Base-by-base conservation (phyloP, 2,329 filamentous ascomycete genomes). In the Penicillium sp. region DNA sequence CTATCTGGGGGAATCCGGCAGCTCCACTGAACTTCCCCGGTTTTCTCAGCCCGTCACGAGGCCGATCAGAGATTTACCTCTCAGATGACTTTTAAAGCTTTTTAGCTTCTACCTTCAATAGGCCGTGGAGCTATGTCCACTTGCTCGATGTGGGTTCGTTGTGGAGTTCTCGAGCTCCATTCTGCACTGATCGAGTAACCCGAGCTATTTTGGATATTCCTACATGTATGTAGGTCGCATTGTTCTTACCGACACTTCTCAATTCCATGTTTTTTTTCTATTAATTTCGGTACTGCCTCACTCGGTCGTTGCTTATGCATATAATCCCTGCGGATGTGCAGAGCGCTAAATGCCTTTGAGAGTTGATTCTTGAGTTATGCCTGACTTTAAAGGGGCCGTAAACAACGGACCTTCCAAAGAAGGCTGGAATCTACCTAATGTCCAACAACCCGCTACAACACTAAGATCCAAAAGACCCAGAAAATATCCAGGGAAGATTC, bases 1-100 rank as follows among this genome's bases (percentile, higher is more conserved):
- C 62, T 62, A 62, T 62, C 61, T 62, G 51, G 62, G 62, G 60
- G 41, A 62, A 57, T 52, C 62, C 40, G 50, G 51, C 34, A 37
- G n/a, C 29, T 50, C 29, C 29, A 31, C 18, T 40, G 35, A 52
- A 39, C 15, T 48, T 53, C 44, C 52, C 46, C 47, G 23, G 40
- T 44, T 39, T 54, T 54, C 16, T 35, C 15, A 2, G 25, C 25
- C 25, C 25, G 32, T 54, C 52, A 54, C 35, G 50, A 12, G 40
- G 41, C 6, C 9, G 52, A 54, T 54, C 47, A 39, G 47, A 50
- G 39, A 50, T 50, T 50, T 50, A 4, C 13, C 12, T 39, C 51
- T 57, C 55, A 57, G 55, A 50, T 57, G 55, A 57, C 41, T 38
- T 47, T 46, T 29, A 37, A 37, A 12, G 48, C 37, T 34, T 21